Evolutionary conservation across 2,329 filamentous ascomycete species (phyloP), one percentile per base, ranked within the genome.

Genomic region (Colletotrichum agaves): DNA sequence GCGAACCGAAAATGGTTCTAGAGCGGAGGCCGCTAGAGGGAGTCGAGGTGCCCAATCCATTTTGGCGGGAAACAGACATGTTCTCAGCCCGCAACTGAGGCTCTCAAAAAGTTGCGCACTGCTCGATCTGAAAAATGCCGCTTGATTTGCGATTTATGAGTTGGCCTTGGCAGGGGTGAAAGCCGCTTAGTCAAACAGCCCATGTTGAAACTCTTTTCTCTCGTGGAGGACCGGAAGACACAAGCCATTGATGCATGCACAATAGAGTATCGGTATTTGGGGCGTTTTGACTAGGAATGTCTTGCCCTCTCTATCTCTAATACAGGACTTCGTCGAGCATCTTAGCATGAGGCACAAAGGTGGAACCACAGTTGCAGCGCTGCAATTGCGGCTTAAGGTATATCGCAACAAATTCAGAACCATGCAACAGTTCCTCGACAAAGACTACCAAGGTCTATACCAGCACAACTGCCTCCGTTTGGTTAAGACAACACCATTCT

Each of bases 1-100:
- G 35, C 31, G 37, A 15, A 37, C 46, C 64, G 13, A 39, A 59
- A 63, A 35, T 21, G 37, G 39, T 35, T 58, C 53, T 41, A 37
- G 53, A 67, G 39, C 44, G 60, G 61, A 41, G 43, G 47, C 23
- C 31, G 21, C 23, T 43, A 41, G 15, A 1, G 46, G 46, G n/a
- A 58, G 58, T 46, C 60, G 17, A 49, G 13, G 17, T 33, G 35
- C 15, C 8, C 8, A n/a, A 50, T 21, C 37, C 44, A 21, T 19
- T 6, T 46, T 5, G 6, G 19, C 39, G 46, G 53, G 17, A 55
- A 57, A 43, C 60, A 64, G 47, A 43, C 53, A 44, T 27, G 8
- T 17, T 33, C 12, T 47, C 21, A 50, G 58, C 41, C 57, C 47
- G 41, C 58, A 35, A 56, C 15, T 31, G 8, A 27, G 17, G n/a